These are phyloP conservation scores for Fusarium sp. DNA, from an alignment of 2,329 filamentous ascomycete species.

Conservation along the genomic window DNA sequence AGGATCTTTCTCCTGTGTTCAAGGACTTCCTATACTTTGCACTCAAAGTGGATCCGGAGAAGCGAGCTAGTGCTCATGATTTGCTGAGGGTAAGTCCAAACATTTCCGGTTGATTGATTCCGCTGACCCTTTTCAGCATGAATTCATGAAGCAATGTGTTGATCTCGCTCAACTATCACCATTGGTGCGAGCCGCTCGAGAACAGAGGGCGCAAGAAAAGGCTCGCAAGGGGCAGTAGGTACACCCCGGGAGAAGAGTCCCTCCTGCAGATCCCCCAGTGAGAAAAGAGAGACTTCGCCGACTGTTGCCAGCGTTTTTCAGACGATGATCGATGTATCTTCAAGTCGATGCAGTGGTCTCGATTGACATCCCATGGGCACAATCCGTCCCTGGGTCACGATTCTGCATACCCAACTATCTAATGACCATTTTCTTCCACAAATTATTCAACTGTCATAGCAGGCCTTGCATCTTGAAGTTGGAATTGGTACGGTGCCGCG, in stretches of 20 bases:
- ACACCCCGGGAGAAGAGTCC: conserved; percentile 36
- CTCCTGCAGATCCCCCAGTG: conserved; percentile 19
- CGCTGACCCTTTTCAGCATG: conserved; percentile 67
- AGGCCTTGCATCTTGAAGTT: conserved; percentile 46
- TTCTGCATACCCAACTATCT: conserved; percentile 42
- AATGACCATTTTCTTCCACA: conserved; percentile 45
- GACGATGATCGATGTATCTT: conserved; percentile 25
- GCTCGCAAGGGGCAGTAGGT: conserved; percentile 68
- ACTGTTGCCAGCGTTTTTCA: conserved; percentile 33
- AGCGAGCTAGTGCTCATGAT: conserved; percentile 94
- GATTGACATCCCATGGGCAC: conserved; percentile 20
- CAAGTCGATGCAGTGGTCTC: conserved; percentile 20
- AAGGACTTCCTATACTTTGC: conserved; percentile 93
- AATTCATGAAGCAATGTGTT: conserved; percentile 82
- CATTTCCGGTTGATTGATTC: conserved; percentile 46
- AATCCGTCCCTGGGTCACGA: conserved; percentile 25
- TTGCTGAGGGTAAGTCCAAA: conserved; percentile 79
- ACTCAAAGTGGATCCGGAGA: conserved; percentile 96
- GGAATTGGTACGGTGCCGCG: conserved; percentile 41
- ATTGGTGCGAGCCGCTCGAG: conserved; percentile 85
- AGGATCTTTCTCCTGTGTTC: conserved; percentile 83
- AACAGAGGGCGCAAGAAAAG: conserved; percentile 88
- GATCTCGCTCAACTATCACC: conserved; percentile 83
- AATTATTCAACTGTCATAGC: conserved; percentile 44
- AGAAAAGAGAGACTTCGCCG: conserved; percentile 24